Percentiles rank a stretch among this genome's conserved stretches.
phyloP scores from a whole-genome alignment of 176 grass and related monocot genomes.

The Oryza meridionalis region DNA sequence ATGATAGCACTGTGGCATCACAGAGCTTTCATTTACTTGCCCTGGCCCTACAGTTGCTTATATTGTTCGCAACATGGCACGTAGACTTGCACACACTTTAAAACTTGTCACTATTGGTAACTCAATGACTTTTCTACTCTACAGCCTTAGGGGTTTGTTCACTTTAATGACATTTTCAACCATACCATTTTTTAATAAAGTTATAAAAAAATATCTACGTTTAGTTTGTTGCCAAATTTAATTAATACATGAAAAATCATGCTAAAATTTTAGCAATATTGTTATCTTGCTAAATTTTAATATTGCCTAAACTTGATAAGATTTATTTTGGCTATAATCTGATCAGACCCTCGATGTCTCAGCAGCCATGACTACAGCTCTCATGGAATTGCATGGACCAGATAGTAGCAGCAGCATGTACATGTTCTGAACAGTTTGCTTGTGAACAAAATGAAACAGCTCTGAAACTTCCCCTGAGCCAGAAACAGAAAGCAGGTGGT shows the following conservation, averaged over 20 bases:
- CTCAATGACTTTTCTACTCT: not conserved
- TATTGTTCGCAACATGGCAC: conserved; percentile 16
- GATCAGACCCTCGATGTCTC: not conserved
- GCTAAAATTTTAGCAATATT: no score
- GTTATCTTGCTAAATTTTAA: no score
- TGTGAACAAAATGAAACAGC: not conserved
- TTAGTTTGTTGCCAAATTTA: no score
- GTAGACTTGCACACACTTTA: not conserved
- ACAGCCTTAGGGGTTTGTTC: not conserved
- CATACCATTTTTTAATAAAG: no score
- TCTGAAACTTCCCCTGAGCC: not conserved
- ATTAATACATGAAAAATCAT: no score
- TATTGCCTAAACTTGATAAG: no score
- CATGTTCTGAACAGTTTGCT: not conserved
- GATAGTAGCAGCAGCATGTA: not conserved
- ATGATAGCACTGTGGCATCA: conserved; percentile 1
- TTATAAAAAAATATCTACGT: no score
- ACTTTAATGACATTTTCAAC: no score
- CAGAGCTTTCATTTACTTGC: conserved; percentile 19
- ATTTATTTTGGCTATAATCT: no score
- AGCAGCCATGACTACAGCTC: not conserved
- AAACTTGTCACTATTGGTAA: not conserved
- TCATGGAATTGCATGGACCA: not conserved
- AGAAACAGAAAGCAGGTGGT: not conserved
- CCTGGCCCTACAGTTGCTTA: conserved; percentile 26